Percentiles rank a stretch among this genome's conserved stretches.
phyloP scores from a whole-genome alignment of 2,329 filamentous ascomycete genomes.

The Coleophoma cylindrospora region DNA sequence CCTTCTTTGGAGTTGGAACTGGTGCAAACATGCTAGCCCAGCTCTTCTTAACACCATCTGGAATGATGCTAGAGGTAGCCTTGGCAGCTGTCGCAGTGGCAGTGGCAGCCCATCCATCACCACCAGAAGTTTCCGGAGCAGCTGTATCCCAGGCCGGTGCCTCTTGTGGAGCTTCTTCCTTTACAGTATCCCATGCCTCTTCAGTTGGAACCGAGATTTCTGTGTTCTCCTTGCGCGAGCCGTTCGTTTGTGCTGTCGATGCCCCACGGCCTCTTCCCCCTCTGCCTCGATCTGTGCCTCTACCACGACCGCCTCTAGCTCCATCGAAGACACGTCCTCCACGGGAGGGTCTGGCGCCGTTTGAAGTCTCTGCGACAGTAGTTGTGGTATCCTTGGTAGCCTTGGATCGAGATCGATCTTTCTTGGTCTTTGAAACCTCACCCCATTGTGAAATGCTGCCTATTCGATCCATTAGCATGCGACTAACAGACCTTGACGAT shows the following conservation, averaged over 20 bases:
- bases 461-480: slow-evolving; percentile 27
- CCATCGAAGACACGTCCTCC: slow-evolving; percentile 58
- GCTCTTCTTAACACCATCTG: slow-evolving; percentile 46
- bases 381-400: slow-evolving; percentile 54
- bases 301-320: slow-evolving; percentile 54
- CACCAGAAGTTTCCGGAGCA: slow-evolving; percentile 28
- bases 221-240: slow-evolving; percentile 52
- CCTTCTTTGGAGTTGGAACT: slow-evolving; percentile 46
- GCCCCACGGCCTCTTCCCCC: slow-evolving; percentile 57
- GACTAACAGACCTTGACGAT: neutral
- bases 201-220: slow-evolving; percentile 62
- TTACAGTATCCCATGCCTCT: slow-evolving; percentile 56
- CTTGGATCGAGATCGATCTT: slow-evolving; percentile 69
- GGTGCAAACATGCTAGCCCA: slow-evolving; percentile 74
- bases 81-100: slow-evolving; percentile 32
- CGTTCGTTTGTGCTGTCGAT: slow-evolving; percentile 56
- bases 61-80: slow-evolving; percentile 29
- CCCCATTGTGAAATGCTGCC: slow-evolving; percentile 79
- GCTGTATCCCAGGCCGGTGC: slow-evolving; percentile 29
- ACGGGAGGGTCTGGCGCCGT: slow-evolving; percentile 45
- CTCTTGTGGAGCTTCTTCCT: slow-evolving; percentile 34
- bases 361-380: slow-evolving; percentile 45
- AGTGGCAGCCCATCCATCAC: slow-evolving; percentile 28
- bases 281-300: slow-evolving; percentile 58
- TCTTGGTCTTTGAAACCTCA: slow-evolving; percentile 77